phyloP scores from a whole-genome alignment of 164 flowering plant species.

The Stephania cephalantha region DNA sequence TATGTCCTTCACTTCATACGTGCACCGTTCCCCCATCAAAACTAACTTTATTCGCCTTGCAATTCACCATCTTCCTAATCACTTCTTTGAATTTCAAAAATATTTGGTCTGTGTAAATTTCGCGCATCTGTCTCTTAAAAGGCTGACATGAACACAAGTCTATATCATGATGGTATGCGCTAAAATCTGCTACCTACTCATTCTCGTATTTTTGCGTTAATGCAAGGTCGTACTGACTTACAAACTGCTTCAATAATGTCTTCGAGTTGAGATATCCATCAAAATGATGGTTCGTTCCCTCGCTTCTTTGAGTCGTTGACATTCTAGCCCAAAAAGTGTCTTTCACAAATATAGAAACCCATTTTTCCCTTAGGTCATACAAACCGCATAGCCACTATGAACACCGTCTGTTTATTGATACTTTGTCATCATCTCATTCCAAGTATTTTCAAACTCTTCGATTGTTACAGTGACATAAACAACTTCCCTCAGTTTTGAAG shows the following conservation, averaged over 20 bases:
- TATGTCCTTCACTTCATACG: too few relatives aligned
- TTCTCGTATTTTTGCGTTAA: not conserved
- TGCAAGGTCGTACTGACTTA: not conserved
- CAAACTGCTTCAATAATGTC: not conserved
- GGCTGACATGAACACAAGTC: too few relatives aligned
- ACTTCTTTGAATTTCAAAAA: too few relatives aligned
- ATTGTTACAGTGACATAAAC: not conserved
- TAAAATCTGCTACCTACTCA: not conserved
- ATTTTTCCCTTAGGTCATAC: not conserved
- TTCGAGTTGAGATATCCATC: not conserved
- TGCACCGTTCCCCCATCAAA: too few relatives aligned
- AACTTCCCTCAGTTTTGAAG: not conserved
- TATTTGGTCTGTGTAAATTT: too few relatives aligned
- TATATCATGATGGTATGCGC: too few relatives aligned
- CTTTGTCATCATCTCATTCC: not conserved
- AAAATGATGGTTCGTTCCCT: conserved; percentile 1
- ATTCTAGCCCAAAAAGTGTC: conserved; percentile 7
- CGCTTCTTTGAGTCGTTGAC: not conserved
- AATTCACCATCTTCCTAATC: too few relatives aligned
- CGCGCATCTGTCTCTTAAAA: too few relatives aligned
- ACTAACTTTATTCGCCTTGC: too few relatives aligned
- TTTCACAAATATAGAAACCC: conserved; percentile 1
- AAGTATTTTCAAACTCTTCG: not conserved
- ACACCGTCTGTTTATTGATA: not conserved
- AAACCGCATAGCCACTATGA: not conserved